Evolutionary conservation across 257 asterid species (phyloP).

Genomic region (Solanum chiquidenum): DNA sequence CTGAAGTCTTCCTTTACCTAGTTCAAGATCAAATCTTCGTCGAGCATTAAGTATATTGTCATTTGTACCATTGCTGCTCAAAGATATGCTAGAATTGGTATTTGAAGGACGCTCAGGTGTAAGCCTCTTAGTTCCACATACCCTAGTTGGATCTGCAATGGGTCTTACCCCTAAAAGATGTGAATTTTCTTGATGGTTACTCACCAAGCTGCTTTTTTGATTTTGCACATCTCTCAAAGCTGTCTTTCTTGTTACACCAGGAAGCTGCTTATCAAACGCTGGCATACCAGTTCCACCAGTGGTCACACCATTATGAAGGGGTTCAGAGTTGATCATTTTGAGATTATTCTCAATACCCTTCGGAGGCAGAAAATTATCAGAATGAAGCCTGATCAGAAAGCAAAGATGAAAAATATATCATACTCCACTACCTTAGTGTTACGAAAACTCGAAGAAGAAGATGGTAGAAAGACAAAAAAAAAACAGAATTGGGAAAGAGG

Average conservation of each 20-base stretch:
- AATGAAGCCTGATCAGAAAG: neutral
- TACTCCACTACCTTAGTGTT: neutral
- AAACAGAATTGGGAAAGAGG: neutral
- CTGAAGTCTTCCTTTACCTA: constrained; percentile 65
- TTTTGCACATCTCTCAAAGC: constrained; percentile 90
- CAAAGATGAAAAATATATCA: neutral
- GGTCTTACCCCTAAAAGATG: constrained; percentile 34
- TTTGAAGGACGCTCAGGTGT: constrained; percentile 70
- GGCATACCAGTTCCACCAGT: constrained; percentile 24
- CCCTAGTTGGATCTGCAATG: constrained; percentile 46
- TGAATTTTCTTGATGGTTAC: constrained; percentile 36
- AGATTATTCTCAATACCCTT: neutral
- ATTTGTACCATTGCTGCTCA: constrained; percentile 39
- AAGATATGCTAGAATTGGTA: constrained; percentile 35
- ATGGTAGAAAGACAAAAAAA: neutral
- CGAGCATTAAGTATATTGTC: constrained; percentile 81
- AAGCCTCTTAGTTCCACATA: constrained; percentile 64
- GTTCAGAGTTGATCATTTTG: constrained; percentile 7
- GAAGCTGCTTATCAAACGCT: constrained; percentile 40
- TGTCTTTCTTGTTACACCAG: constrained; percentile 40
- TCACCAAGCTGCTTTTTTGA: constrained; percentile 33
- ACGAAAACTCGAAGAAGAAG: neutral
- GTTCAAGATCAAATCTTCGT: constrained; percentile 82
- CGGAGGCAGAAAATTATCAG: neutral
- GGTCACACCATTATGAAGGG: constrained; percentile 1